Base-by-base conservation (phyloP, 768 basidiomycete genomes). In the Sporobolomyces pararoseus region DNA sequence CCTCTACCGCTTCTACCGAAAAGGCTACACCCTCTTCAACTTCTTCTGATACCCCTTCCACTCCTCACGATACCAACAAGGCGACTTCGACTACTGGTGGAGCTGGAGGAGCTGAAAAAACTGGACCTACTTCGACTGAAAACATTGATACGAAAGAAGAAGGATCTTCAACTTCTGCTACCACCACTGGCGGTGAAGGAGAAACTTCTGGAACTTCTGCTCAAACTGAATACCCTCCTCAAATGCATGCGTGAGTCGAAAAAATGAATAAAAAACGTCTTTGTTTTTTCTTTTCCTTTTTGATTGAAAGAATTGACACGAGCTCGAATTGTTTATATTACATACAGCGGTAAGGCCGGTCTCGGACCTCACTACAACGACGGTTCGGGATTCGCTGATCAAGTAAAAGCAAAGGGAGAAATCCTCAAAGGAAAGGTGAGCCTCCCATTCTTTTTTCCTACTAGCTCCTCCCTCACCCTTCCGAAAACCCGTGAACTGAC, bases 351-450 rank as follows among this genome's bases (percentile, higher is more conserved):
- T 16, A 54, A 64, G n/a, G 63, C 42, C 9, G 70, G 70, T 9
- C 39, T 58, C 14, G 70, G 70, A 16, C 70, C 70, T 10, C 37
- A 57, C 39, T 66, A 66, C 61, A 55, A 63, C 14, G 50, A n/a
- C 9, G 61, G 50, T 27, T n/a, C 37, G 13, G 65, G 61, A 12
- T 9, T 66, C 34, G 49, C 52, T 4, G 70, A 71, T 50, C 27
- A 44, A 34, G 35, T 71, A 46, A 66, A 63, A 53, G 70, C 52
- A 1, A 63, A 27, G 19, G 47, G 51, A 39, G 70, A 71, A 44
- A 44, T 51, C 29, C 29, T 71, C 65, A 71, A 71, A 65, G 70
- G 70, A 27, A 71, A 71, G 65, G 61, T 70, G 12, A 29, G 57
- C 27, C 9, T 3, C 32, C 1, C 31, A 5, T 9, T 23, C 42